Evolutionary conservation across 176 grass and related monocot species (phyloP).

Genomic region (Avena eriantha): DNA sequence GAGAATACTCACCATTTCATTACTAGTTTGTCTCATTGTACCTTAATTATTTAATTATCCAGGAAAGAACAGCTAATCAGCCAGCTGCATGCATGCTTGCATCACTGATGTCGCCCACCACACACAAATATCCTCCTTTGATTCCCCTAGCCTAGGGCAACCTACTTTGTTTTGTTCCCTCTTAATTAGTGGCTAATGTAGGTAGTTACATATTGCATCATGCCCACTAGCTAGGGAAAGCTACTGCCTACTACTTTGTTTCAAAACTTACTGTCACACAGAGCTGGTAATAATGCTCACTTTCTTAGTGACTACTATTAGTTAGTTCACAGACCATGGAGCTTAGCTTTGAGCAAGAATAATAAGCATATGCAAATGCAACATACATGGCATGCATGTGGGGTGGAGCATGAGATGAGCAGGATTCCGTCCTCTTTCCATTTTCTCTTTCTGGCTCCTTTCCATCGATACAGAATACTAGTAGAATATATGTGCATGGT

Average conservation of each 20-base stretch:
- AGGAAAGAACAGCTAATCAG: not conserved
- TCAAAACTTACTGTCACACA: not conserved
- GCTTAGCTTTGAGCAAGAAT: too few relatives aligned
- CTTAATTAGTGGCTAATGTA: not conserved
- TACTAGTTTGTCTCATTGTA: not conserved
- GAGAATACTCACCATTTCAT: not conserved
- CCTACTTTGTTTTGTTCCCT: conserved; percentile 11
- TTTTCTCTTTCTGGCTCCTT: conserved; percentile 11
- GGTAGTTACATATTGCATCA: conserved; percentile 13
- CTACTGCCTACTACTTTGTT: not conserved
- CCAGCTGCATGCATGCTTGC: conserved; percentile 9
- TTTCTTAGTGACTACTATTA: not conserved
- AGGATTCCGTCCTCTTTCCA: not conserved
- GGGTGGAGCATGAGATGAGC: conserved; percentile 1
- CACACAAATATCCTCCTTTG: not conserved
- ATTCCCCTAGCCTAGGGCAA: not conserved
- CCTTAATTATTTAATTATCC: not conserved
- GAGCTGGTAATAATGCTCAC: not conserved
- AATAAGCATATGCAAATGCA: not conserved
- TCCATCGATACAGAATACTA: not conserved
- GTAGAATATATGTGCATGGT: conserved; percentile 22
- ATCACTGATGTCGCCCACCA: not conserved
- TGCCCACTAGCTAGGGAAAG: not conserved
- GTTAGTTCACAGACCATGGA: too few relatives aligned
- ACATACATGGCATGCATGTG: not conserved